Percentiles rank a stretch among this genome's conserved stretches.
Evolutionary conservation across 495 filamentous ascomycete species (phyloP).

Genomic region (Neurospora sp.): DNA sequence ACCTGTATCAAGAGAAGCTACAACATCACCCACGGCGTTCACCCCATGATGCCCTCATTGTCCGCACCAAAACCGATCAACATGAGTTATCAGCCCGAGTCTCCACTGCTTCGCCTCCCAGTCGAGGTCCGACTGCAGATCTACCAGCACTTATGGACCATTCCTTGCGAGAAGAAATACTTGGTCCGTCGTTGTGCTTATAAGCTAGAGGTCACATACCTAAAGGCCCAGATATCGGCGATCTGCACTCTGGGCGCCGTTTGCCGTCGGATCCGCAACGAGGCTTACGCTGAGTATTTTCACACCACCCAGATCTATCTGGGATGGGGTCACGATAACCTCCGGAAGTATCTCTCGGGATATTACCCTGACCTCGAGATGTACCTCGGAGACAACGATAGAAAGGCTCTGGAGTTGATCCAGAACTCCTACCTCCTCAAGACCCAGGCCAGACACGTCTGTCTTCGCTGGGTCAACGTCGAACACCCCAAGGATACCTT

Average conservation of each 20-base stretch:
- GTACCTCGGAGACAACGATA: neutral
- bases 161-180: neutral
- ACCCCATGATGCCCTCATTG: too few species aligned
- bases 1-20: too few species aligned
- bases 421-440: neutral
- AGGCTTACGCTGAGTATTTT: neutral
- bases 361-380: neutral
- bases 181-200: neutral
- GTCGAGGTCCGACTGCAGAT: neutral
- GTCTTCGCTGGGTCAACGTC: neutral
- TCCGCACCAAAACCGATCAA: neutral
- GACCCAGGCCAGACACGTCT: neutral
- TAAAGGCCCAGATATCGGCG: neutral
- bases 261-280: neutral
- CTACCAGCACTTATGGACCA: neutral
- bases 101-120: neutral
- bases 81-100: neutral
- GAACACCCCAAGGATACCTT: too few species aligned
- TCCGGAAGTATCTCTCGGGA: neutral
- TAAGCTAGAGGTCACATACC: neutral
- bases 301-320: neutral
- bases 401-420: neutral
- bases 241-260: neutral
- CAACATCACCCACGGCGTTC: too few species aligned
- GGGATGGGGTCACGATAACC: neutral